Evolutionary conservation across 1,284 basidiomycete genomes (phyloP), one percentile per base, ranked within the genome.

Genomic region (Fomitopsis palustris): DNA sequence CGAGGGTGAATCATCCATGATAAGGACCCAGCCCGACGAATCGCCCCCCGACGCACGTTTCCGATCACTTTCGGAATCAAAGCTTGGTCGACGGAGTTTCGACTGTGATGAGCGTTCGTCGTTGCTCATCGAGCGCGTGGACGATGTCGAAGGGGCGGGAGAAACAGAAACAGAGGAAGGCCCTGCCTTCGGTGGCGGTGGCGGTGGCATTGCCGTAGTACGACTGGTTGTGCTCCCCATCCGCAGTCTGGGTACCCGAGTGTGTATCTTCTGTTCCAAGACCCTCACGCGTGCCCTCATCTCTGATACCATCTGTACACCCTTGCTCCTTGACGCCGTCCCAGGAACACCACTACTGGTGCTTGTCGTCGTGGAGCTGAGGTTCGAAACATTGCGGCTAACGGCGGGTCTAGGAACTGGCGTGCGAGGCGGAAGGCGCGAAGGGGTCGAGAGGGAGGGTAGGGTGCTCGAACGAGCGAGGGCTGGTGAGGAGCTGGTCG

Each of bases 221-320:
- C 82, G 80, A 58, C 78, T 80, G 38, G 82, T 84, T 53, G 85
- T 81, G 66, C 89, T 92, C 29, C 84, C 85, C 83, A 90, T 89
- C 9, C 90, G 86, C 56, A 92, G 69, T 57, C 90, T 81, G 21
- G 90, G 91, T 55, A 93, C 90, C 49, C 88, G 87, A 45, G 89
- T 91, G 67, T 92, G 90, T 55, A 93, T 89, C 74, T 89, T 90
- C 74, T 91, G 89, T 68, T 93, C 89, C 51, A 93, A 74, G 65
- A 87, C 89, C 67, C 79, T 85, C 39, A 93, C 90, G 55, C 88
- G 82, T 53, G 88, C 90, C 56, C 91, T 83, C 88, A 93, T 91
- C 69, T 93, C 92, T 29, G 89, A 88, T 2, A 93, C 90, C 92
- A 93, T 93, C 67, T 93, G 90, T 10, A 92, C 90, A 31, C 90